Conservation (phyloP, 805 yeast genomes). For the Saccharomycopsis microspora region DNA sequence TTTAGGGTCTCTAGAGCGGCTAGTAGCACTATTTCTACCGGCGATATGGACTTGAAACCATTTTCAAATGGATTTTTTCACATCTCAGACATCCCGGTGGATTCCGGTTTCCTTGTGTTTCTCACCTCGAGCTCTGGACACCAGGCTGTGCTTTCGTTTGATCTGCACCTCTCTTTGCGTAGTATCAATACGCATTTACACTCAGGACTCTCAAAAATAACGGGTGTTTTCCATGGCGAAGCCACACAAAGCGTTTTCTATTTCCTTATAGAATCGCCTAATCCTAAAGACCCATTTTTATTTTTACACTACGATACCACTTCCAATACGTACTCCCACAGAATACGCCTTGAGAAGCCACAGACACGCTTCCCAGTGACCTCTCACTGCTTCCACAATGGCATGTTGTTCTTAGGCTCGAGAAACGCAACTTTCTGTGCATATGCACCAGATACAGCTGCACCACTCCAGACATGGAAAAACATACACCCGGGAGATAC, state of each 20-base stretch:
- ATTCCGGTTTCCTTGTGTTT: constrained; percentile 1
- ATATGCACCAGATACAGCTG: constrained; percentile 30
- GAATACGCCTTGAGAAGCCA: constrained; percentile 19
- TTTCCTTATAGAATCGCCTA: constrained; percentile 54
- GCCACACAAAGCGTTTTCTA: constrained; percentile 15
- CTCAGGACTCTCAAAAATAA: background rate
- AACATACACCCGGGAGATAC: constrained; percentile 58
- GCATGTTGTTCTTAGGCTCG: constrained; percentile 52
- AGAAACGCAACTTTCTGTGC: constrained; percentile 56
- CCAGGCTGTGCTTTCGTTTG: constrained; percentile 25
- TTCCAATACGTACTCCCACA: background rate
- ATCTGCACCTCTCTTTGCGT: background rate
- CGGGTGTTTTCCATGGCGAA: background rate
- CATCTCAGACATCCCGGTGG: too few species aligned
- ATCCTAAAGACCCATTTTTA: constrained; percentile 43
- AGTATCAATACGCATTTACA: background rate
- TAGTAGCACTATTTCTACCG: constrained; percentile 47
- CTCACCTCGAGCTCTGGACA: constrained; percentile 32
- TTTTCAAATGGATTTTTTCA: too few species aligned
- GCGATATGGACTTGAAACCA: constrained; percentile 22
- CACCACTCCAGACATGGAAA: constrained; percentile 25
- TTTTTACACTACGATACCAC: constrained; percentile 24
- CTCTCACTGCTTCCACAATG: constrained; percentile 35
- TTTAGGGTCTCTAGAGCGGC: constrained; percentile 32
- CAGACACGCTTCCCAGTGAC: constrained; percentile 39